phyloP scores from a whole-genome alignment of 1,139 yeast species.

The Diutina siamensis region DNA sequence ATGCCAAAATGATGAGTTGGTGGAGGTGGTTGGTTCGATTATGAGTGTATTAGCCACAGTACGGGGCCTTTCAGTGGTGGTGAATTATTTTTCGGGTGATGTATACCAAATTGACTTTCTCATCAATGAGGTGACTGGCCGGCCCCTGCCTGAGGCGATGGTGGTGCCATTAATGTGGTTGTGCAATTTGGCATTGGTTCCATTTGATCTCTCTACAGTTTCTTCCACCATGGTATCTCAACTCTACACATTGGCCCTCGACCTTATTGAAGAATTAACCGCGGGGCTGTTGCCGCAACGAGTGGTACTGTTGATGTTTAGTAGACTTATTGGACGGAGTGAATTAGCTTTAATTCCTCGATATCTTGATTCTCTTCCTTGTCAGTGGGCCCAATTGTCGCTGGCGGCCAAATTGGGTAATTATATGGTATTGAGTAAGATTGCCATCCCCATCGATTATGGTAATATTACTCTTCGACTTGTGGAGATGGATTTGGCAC shows the following conservation, averaged over 20 bases:
- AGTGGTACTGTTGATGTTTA: neutral
- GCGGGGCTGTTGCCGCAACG: neutral
- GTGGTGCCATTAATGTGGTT: neutral
- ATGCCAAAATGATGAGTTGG: neutral
- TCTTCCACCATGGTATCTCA: neutral
- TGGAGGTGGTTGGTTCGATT: neutral
- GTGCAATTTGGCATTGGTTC: slow-evolving; percentile 4
- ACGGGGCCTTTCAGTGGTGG: neutral
- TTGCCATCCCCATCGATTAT: neutral
- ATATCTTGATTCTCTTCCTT: neutral
- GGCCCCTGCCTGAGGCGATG: neutral
- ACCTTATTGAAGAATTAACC: neutral
- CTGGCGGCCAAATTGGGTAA: neutral
- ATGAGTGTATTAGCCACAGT: neutral
- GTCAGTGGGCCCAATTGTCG: neutral
- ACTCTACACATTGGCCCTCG: neutral
- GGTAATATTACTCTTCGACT: neutral
- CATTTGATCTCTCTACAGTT: neutral
- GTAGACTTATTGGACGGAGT: neutral
- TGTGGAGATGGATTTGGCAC: neutral
- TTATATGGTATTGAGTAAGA: neutral
- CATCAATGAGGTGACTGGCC: no score
- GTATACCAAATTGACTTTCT: no score
- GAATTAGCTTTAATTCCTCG: neutral
- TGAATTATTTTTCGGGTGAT: neutral